Evolutionary conservation across 106 monocot genomes (phyloP).

Genomic region (Platanthera zijinensis): DNA sequence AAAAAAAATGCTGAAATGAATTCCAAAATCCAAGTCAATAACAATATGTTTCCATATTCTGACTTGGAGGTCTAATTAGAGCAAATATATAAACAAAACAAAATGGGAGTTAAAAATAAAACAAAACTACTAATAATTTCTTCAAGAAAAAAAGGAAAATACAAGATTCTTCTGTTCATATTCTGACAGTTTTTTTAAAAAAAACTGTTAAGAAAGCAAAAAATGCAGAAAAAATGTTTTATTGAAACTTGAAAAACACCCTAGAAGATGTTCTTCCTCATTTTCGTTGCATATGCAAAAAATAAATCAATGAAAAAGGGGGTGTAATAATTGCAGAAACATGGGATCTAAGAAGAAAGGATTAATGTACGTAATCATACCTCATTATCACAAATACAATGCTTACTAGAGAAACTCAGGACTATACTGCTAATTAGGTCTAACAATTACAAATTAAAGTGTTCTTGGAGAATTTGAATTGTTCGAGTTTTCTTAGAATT

Average conservation of each 20-base stretch:
- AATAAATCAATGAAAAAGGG: background rate
- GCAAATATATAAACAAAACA: no score
- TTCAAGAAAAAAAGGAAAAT: background rate
- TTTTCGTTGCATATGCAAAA: background rate
- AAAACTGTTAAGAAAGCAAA: background rate
- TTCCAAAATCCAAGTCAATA: no score
- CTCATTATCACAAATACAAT: background rate
- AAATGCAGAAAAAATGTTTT: background rate
- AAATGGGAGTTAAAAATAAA: no score
- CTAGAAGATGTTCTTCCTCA: background rate
- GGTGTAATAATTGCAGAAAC: background rate
- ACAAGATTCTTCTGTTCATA: no score
- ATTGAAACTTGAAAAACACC: background rate
- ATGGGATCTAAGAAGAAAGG: background rate
- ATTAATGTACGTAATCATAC: background rate
- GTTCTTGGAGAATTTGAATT: background rate
- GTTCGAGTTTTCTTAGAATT: background rate
- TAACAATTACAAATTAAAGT: background rate
- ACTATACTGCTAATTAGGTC: background rate
- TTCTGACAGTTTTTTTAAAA: background rate
- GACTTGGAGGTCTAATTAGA: no score
- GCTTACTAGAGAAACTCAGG: background rate
- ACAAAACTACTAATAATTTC: no score
- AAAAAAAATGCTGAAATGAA: no score
- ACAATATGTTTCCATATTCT: no score